These are phyloP conservation scores for Nicotiana knightiana DNA, from an alignment of 257 asterid species.

Conservation along the genomic window DNA sequence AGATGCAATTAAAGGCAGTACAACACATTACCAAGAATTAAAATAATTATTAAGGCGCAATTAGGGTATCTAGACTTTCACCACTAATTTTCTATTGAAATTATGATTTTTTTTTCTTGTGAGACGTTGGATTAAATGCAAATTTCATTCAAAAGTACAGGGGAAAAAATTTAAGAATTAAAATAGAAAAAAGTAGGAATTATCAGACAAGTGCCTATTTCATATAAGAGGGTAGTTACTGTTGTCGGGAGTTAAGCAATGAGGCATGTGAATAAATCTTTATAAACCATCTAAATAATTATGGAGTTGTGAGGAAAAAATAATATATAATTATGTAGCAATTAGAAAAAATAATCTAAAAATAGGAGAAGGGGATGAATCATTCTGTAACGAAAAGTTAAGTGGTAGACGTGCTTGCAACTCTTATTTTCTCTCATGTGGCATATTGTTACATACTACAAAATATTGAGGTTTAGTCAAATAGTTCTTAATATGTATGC, in stretches of 20 bases:
- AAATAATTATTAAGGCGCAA: neutral
- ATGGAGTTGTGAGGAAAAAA: neutral
- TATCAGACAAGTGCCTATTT: neutral
- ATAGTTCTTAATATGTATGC: neutral
- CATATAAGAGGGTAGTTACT: neutral
- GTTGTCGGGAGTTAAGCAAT: conserved; percentile 5
- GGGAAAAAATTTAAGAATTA: neutral
- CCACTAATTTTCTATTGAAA: neutral
- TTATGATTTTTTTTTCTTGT: neutral
- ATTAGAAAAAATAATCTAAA: neutral
- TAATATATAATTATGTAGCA: neutral
- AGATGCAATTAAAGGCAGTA: neutral
- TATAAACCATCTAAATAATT: neutral
- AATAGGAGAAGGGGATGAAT: neutral
- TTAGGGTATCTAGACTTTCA: neutral
- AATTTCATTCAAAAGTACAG: neutral
- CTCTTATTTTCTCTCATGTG: conserved; percentile 3
- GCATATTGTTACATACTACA: neutral
- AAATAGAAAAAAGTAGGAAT: neutral
- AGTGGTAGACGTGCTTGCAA: conserved; percentile 12
- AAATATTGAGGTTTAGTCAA: neutral
- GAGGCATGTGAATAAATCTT: conserved; percentile 7
- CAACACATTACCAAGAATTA: neutral
- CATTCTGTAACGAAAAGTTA: neutral
- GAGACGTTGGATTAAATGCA: neutral